phyloP scores from a whole-genome alignment of 2,329 filamentous ascomycete genomes.

The Didymella lethalis region DNA sequence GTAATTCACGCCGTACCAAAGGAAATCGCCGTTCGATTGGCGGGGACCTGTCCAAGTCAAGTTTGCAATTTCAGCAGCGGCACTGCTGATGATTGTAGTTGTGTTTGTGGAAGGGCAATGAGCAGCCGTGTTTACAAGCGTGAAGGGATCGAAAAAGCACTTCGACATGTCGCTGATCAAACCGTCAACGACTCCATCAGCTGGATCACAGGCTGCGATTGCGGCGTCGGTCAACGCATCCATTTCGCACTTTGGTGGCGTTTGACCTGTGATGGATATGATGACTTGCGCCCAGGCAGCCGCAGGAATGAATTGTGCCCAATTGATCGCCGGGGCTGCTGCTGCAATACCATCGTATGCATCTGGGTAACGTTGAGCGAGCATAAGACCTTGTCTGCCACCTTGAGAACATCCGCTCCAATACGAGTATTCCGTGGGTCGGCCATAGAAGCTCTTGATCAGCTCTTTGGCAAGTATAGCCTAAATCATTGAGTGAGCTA shows the following conservation, averaged over 20 bases:
- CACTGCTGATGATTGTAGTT: not conserved
- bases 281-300: constrained; percentile 38
- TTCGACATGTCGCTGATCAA: constrained; percentile 37
- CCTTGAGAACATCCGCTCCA: too few species aligned
- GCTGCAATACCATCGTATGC: constrained; percentile 52
- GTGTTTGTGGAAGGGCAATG: not conserved
- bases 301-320: constrained; percentile 27
- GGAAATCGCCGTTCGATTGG: constrained; percentile 8
- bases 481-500: too few species aligned
- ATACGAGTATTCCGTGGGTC: too few species aligned
- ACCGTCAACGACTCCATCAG: constrained; percentile 40
- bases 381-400: not conserved
- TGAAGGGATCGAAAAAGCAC: constrained; percentile 19
- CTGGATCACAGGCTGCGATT: constrained; percentile 29
- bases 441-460: too few species aligned
- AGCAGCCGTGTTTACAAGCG: not conserved
- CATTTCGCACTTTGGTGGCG: constrained; percentile 21
- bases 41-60: not conserved
- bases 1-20: constrained; percentile 21
- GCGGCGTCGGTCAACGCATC: constrained; percentile 21
- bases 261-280: constrained; percentile 35
- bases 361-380: constrained; percentile 41
- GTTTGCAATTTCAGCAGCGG: not conserved
- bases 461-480: too few species aligned
- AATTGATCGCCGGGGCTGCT: constrained; percentile 52